Base-by-base conservation (phyloP, 2,329 filamentous ascomycete species). In the Emmonsiellopsis sp. region DNA sequence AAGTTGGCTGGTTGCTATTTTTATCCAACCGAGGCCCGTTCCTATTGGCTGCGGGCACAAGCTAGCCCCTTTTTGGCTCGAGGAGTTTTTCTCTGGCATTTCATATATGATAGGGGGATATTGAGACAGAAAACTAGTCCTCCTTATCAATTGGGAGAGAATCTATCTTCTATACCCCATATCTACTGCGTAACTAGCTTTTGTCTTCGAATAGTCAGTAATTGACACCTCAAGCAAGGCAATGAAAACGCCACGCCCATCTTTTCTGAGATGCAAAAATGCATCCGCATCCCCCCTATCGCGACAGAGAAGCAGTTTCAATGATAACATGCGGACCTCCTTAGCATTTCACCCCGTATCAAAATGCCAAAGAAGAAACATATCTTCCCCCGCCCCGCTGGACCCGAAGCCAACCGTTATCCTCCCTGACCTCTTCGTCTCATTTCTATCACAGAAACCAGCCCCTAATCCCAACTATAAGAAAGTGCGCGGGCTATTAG, bases 391-490 rank as follows among this genome's bases (percentile, higher is more conserved):
- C 31, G 9, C 44, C 21, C 17, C 31, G 33, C 3, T n/a, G 11
- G 42, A 32, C 10, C 42, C n/a, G 27, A 7, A 44, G 2, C 32
- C 42, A 14, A 44, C 42, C 32, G 40, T 55, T 37, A 17, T 53
- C 2, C 51, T 67, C 2, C 64, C 64, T 0, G 61, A 66, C 34
- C 57, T 65, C 58, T 67, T 65, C 49, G 60, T 61, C 7, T 62
- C 63, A 1, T 65, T 65, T 37, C 56, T 66, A 48, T 61, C 65
- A 1, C 53, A 60, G 27, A 53, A 61, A 4, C 61, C 59, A 1
- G 33, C 46, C 2, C 45, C 61, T 8, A 67, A 66, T 42, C 57
- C 56, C 7, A 39, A 62, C 43, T 66, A 65, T 47, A 55, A 58
- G 31, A 42, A 37, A 11, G 55, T 63, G 36, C 63, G 60, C 27